Conservation (phyloP, 2,329 filamentous ascomycete species). For the Pseudogymnoascus sp. region DNA sequence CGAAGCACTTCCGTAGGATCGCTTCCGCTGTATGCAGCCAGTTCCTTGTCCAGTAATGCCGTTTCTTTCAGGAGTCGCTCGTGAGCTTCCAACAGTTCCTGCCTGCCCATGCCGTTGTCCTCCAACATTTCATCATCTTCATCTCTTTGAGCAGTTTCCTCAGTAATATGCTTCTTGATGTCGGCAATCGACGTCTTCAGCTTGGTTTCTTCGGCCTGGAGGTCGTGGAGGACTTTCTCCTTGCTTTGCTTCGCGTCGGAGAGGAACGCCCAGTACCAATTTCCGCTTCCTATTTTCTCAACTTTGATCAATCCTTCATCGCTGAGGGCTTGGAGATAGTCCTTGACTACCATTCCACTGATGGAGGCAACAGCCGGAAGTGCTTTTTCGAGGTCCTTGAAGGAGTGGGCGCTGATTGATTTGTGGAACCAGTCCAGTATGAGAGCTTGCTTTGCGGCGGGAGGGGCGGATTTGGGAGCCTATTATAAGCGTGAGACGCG, state of each 20-base stretch:
- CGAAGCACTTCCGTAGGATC: conserved; percentile 24
- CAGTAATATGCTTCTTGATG: conserved; percentile 27
- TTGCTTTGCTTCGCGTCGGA: conserved; percentile 45
- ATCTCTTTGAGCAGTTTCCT: conserved; percentile 28
- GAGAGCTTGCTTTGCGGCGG: conserved; percentile 47
- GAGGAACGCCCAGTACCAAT: conserved; percentile 64
- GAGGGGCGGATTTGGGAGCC: conserved; percentile 46
- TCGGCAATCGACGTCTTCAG: conserved; percentile 26
- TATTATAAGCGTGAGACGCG: conserved; percentile 11
- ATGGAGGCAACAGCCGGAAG: conserved; percentile 53
- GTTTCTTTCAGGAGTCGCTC: conserved; percentile 22
- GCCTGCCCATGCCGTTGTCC: conserved; percentile 20
- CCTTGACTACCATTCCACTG: conserved; percentile 58
- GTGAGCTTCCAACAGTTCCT: conserved; percentile 22
- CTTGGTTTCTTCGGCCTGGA: conserved; percentile 30
- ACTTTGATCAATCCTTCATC: conserved; percentile 54
- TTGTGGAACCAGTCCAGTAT: conserved; percentile 52
- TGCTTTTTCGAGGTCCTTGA: conserved; percentile 60
- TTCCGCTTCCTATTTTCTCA: conserved; percentile 62
- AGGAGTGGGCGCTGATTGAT: conserved; percentile 51
- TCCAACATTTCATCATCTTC: conserved; percentile 27
- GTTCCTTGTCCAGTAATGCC: conserved; percentile 23
- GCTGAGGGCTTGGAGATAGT: conserved; percentile 52
- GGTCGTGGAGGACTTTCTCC: conserved; percentile 28
- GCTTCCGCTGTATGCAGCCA: conserved; percentile 24